Evolutionary conservation across 768 basidiomycete genomes (phyloP), one percentile per base, ranked within the genome.

Genomic region (Crepidotus variabilis): DNA sequence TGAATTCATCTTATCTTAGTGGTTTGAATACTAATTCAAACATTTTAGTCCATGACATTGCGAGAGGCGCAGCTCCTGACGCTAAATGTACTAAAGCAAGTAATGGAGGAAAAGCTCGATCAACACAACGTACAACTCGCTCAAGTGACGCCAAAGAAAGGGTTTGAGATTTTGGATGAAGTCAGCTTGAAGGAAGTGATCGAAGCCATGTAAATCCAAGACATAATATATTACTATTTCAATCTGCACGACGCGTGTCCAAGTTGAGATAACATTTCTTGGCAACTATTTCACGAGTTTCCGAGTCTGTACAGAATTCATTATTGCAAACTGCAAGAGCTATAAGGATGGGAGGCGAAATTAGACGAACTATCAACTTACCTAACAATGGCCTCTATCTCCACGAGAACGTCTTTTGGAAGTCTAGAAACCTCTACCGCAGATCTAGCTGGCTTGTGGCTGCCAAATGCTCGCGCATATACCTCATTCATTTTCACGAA

Each of bases 21-120:
- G 10, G 14, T 23, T 60, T 50, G 53, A 60, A 49, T 52, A 14
- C 20, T 20, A 48, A 13, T 49, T 62, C 39, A 55, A 8, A 20
- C 21, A n/a, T 28, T 24, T 32, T 64, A 98, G 96, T 86, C 87
- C 84, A 96, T 98, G 86, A 87, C 89, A 7, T 76, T 98, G 21
- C 72, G 79, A 61, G 94, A 97, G 71, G 97, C 94, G 0, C 92
- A 98, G 63, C 77, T 83, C 36, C 75, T 98, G 60, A 88, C 92
- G 2, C 75, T 98, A 52, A 87, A 85, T 60, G 92, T 98, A 47
- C 77, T 98, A 60, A 98, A 99, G 76, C 94, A 98, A 75, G 97
- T 98, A 46, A 99, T 98, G 97, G 97, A 98, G 72, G 97, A 98
- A 76, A 98, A 97, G 71, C 83, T 99, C 45, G 96, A 98, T 73